These are phyloP conservation scores for Didymella arachidicola DNA, from an alignment of 2,329 filamentous ascomycete species.

Conservation along the genomic window DNA sequence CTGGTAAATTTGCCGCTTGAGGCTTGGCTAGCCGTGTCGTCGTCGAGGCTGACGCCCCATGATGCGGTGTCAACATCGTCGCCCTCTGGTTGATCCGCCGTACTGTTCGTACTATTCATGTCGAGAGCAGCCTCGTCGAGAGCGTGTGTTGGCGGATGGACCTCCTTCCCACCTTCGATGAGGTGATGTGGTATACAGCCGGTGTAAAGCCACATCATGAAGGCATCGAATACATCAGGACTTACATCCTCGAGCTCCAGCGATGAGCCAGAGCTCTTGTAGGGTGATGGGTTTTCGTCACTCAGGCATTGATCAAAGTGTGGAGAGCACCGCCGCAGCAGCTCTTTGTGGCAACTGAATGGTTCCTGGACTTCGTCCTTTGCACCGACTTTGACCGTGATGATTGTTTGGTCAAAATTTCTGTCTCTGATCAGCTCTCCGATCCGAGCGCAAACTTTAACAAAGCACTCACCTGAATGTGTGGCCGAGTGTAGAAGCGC, in stretches of 20 bases:
- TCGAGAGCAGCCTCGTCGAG: constrained; percentile 34
- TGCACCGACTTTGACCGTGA: constrained; percentile 45
- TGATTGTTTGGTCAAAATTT: constrained; percentile 49
- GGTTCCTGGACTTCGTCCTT: constrained; percentile 41
- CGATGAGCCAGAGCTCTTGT: constrained; percentile 37
- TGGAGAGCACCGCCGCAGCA: constrained; percentile 44
- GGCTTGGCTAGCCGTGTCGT: constrained; percentile 34
- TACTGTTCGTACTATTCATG: constrained; percentile 26
- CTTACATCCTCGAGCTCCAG: constrained; percentile 45
- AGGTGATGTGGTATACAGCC: constrained; percentile 49
- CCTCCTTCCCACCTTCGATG: constrained; percentile 47
- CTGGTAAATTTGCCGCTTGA: constrained; percentile 18
- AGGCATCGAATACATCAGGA: constrained; percentile 50
- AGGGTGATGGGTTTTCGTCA: constrained; percentile 42
- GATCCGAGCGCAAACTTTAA: neutral
- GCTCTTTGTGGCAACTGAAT: constrained; percentile 47
- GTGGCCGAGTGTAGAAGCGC: constrained; percentile 45
- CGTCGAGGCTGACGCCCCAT: constrained; percentile 47
- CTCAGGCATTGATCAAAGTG: constrained; percentile 45
- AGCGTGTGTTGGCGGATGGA: constrained; percentile 39
- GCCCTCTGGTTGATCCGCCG: constrained; percentile 30
- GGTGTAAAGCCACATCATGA: constrained; percentile 50
- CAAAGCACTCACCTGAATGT: constrained; percentile 40
- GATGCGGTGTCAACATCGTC: constrained; percentile 47
- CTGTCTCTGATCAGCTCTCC: constrained; percentile 32